Percentiles rank a stretch among this genome's conserved stretches.
Evolutionary conservation across 495 filamentous ascomycete genomes (phyloP).

Genomic region (Halenospora varia): DNA sequence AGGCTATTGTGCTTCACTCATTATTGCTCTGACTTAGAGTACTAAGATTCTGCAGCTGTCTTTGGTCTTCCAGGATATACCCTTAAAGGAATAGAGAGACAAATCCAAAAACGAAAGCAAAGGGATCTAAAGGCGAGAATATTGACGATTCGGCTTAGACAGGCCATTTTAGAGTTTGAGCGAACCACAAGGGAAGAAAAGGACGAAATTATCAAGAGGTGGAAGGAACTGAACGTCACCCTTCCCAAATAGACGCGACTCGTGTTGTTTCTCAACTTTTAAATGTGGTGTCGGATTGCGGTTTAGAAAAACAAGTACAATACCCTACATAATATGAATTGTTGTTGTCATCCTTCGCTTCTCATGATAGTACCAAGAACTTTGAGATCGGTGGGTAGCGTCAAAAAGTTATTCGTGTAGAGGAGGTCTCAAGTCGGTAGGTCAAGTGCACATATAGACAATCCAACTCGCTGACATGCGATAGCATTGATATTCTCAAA

Average conservation of each 20-base stretch:
- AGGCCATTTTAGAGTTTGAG: constrained; percentile 23
- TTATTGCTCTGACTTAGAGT: not conserved
- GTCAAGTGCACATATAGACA: too few relatives aligned
- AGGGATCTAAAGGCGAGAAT: constrained; percentile 25
- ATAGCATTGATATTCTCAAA: too few relatives aligned
- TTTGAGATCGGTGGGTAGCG: too few relatives aligned
- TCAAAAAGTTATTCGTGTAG: too few relatives aligned
- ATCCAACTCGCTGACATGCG: too few relatives aligned
- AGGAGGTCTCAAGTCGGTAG: too few relatives aligned
- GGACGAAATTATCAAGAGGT: constrained; percentile 25
- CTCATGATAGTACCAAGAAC: too few relatives aligned
- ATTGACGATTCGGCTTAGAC: constrained; percentile 24
- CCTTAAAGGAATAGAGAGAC: constrained; percentile 58
- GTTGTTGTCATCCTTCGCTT: too few relatives aligned
- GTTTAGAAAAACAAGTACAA: too few relatives aligned
- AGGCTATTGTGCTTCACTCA: not conserved
- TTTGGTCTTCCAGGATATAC: constrained; percentile 56
- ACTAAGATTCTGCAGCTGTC: constrained; percentile 17
- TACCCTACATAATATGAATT: too few relatives aligned
- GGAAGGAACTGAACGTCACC: constrained; percentile 18
- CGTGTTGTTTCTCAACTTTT: not conserved
- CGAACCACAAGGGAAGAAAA: constrained; percentile 22
- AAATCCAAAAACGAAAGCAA: constrained; percentile 45
- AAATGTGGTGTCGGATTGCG: too few relatives aligned
- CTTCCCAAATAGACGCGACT: not conserved